Evolutionary conservation across 2,329 filamentous ascomycete species (phyloP), one percentile per base, ranked within the genome.

Genomic region (Sporothrix pallida): DNA sequence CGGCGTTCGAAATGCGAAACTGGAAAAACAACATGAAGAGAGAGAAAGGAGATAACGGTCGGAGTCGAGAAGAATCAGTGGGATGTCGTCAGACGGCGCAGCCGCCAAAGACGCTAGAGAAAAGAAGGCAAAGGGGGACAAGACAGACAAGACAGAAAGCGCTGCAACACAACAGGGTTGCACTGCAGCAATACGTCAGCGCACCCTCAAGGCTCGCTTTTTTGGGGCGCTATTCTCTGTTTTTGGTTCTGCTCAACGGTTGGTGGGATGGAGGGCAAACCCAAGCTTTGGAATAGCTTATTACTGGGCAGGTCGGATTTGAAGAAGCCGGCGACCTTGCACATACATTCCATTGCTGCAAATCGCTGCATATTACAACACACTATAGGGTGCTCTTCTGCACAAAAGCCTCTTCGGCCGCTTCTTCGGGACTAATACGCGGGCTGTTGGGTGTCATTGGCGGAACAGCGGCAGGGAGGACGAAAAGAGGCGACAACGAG

Each of bases 101-200:
- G 26, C 62, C 62, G 70, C 70, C 56, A 2, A 37, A 26, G 1
- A 50, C 15, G 23, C 37, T 71, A 26, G 12, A 13, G 56, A 37
- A 23, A 37, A 26, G 9, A 3, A 56, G 20, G 52, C 20, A 50
- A 37, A 12, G n/a, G 48, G 20, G 48, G 20, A 62, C 23, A 23
- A 63, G 9, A 37, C 31, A 37, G 31, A 37, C 31, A 2, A 37
- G 26, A 60, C 31, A 37, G 26, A 56, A 26, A 26, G 20, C 31
- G 42, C 17, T 63, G 15, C 58, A n/a, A 42, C 58, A 63, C 58
- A 44, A 44, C 58, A 63, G 58, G 31, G 31, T 63, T 17, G 58
- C 58, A 63, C 37, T 63, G 58, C 17, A 63, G 58, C 58, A 63
- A 63, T 17, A 60, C 13, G 26, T 37, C 26, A 37, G 56, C 42